Conservation (phyloP, 1,139 yeast species). For the Groenewaldozyma sp. region DNA sequence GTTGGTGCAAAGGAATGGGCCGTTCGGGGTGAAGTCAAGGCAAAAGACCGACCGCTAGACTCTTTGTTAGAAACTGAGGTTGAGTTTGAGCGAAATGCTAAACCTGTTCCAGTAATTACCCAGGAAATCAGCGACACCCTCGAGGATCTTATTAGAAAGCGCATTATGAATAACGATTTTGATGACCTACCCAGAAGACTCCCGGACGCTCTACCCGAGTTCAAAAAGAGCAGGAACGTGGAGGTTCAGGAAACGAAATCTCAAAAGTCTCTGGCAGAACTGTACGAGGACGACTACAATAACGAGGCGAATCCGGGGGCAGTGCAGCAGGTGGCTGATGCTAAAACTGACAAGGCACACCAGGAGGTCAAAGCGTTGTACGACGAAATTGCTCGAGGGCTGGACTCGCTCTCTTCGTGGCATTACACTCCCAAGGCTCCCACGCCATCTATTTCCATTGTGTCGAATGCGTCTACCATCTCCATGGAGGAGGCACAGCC, state of each 20-base stretch:
- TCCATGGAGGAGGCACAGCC: conserved; percentile 98
- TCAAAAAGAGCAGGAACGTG: conserved; percentile 37
- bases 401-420: conserved; percentile 86
- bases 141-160: conserved; percentile 79
- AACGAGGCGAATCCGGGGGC: conserved; percentile 38
- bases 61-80: conserved; percentile 57
- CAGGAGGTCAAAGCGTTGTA: conserved; percentile 66
- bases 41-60: conserved; percentile 74
- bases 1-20: conserved; percentile 92
- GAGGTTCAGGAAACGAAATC: conserved; percentile 84
- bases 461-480: conserved; percentile 71
- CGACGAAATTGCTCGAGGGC: conserved; percentile 53
- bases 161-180: conserved; percentile 66
- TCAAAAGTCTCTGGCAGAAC: conserved; percentile 77
- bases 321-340: conserved; percentile 35
- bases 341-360: conserved; percentile 62
- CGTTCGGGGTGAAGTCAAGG: conserved; percentile 82
- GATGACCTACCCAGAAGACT: conserved; percentile 77
- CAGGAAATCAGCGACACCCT: conserved; percentile 75
- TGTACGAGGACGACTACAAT: conserved; percentile 74
- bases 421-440: conserved; percentile 90
- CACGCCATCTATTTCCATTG: conserved; percentile 68
- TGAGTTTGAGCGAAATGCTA: conserved; percentile 65
- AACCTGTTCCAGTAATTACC: conserved; percentile 89
- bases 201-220: conserved; percentile 48